These are phyloP conservation scores for Tubosaeta brunneosetosa DNA, from an alignment of 768 basidiomycete genomes.

Conservation along the genomic window DNA sequence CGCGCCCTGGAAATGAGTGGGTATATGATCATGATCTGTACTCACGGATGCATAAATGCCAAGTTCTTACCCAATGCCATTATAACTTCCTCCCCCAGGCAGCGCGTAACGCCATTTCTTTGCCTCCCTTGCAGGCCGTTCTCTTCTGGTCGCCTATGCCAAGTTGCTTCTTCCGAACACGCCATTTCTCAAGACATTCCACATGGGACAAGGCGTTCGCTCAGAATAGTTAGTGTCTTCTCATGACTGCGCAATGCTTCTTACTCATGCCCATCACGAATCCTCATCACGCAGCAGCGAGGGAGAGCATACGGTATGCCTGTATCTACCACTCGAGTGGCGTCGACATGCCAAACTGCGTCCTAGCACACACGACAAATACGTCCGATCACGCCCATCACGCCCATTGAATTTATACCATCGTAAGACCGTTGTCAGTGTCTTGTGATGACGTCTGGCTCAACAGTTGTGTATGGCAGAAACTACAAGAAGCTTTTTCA, in stretches of 20 bases:
- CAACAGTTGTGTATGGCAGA: conserved; percentile 14
- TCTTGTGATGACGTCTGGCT: conserved; percentile 9
- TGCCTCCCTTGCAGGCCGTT: conserved; percentile 20
- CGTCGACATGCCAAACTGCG: conserved; percentile 12
- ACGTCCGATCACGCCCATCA: conserved; percentile 34
- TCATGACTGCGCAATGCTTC: conserved; percentile 31
- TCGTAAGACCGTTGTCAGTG: conserved; percentile 22
- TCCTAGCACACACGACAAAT: conserved; percentile 27
- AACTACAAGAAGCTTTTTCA: conserved; percentile 31
- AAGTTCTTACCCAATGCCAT: conserved; percentile 31
- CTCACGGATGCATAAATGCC: conserved; percentile 36
- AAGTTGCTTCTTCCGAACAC: conserved; percentile 23
- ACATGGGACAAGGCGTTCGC: conserved; percentile 33
- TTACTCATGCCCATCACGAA: conserved; percentile 29
- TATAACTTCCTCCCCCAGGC: conserved; percentile 27
- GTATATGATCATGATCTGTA: conserved; percentile 34
- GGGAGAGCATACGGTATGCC: conserved; percentile 25
- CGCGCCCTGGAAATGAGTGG: conserved; percentile 38
- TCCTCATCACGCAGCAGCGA: conserved; percentile 24
- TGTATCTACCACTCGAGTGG: neutral
- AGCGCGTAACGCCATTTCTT: conserved; percentile 18
- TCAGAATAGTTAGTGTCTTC: conserved; percentile 37
- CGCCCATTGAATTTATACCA: conserved; percentile 31
- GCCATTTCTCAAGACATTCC: conserved; percentile 28
- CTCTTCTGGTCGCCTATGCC: conserved; percentile 27